A percentile compares a stretch with the other conserved stretches of the same genome.
Conservation (phyloP, 306 rosid species). For the Luffa aegyptiaca region DNA sequence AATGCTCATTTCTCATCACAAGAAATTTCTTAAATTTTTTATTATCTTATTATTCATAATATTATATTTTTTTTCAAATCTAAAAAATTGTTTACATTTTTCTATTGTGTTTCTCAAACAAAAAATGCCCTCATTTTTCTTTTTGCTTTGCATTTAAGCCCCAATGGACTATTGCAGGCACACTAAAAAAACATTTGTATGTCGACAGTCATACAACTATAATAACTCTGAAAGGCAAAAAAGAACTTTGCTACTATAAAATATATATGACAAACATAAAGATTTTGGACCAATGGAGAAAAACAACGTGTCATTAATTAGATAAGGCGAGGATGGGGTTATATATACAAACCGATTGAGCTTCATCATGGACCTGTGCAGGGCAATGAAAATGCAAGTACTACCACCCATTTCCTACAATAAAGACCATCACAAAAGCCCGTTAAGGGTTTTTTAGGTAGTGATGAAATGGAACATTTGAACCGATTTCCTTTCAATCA, state of each 20-base stretch:
- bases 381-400: slow-evolving; percentile 60
- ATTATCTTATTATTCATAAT: not conserved
- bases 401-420: slow-evolving; percentile 70
- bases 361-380: slow-evolving; percentile 74
- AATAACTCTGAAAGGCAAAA: not conserved
- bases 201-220: not conserved
- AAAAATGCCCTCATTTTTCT: not conserved
- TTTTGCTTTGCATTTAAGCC: not conserved
- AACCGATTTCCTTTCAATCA: not conserved
- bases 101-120: not conserved
- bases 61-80: not conserved
- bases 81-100: not conserved
- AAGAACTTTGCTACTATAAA: not conserved
- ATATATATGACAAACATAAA: not conserved
- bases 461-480: not conserved
- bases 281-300: not conserved
- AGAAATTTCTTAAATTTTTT: not conserved
- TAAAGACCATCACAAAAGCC: slow-evolving; percentile 7
- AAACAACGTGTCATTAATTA: not conserved
- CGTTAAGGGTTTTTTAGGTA: not conserved
- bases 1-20: not conserved
- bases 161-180: not conserved
- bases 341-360: slow-evolving; percentile 60
- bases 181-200: not conserved
- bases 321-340: not conserved